Base-by-base conservation (phyloP, 2,329 filamentous ascomycete species). In the Aspergillus piperis region DNA sequence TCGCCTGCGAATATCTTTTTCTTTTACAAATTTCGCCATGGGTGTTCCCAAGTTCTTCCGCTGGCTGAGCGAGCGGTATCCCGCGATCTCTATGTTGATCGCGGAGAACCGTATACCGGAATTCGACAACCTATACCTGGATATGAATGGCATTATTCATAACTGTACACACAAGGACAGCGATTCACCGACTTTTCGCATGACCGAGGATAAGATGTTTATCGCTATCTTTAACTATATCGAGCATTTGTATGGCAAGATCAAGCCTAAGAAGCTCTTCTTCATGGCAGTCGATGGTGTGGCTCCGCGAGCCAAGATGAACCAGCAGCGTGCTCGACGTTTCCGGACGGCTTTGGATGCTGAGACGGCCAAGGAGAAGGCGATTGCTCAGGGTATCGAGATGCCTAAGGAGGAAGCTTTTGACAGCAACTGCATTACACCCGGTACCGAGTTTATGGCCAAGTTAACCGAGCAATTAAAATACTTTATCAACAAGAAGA, bases 161-260 rank as follows among this genome's bases (percentile, higher is more conserved):
- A 99, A 99, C 78, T 99, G 95, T 78, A 99, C 95, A 59, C 95
- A 99, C 80, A 96, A 95, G 73, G 94, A 99, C 79, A 89, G 91
- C 23, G 93, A 96, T 73, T 93, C 94, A 74, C 88, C 92, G 3
- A 92, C 91, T 1, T 96, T 96, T 72, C 92, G 95, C 58, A 88
- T 98, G 79, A 94, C 90, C 59, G 96, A 99, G 77, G 94, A 99
- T 76, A 91, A 97, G 78, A 99, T 99, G 95, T 99, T 99, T 75
- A 97, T 99, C 68, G 90, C 92, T 60, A 99, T 99, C 71, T 99
- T 99, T 86, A 98, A 98, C 80, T 99, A 99, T 77, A 99, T 99
- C 67, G 95, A 99, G 78, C 95, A 99, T 80, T 80, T 99, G 56
- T 99, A 96, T 77, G 93, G 94, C 70, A 99, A 97, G 79, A 99